Conservation (phyloP, 2,329 filamentous ascomycete species). For the Proliferodiscus dingleyae region DNA sequence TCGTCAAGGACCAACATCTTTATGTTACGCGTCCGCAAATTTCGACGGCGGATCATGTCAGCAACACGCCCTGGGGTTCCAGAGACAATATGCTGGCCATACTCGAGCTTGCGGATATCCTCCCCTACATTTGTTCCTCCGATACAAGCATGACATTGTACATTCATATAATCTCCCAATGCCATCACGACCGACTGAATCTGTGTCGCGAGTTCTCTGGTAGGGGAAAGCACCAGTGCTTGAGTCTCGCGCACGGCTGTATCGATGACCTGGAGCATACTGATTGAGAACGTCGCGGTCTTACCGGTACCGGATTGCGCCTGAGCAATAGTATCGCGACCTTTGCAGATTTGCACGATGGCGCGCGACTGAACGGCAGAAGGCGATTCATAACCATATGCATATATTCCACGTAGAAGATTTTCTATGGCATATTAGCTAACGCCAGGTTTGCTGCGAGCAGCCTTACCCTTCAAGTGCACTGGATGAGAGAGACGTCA, state of each 20-base stretch:
- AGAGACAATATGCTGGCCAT: conserved; percentile 95
- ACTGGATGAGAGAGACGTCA: conserved; percentile 34
- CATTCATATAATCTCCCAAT: conserved; percentile 99
- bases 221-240: conserved; percentile 91
- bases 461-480: conserved; percentile 71
- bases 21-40: conserved; percentile 68
- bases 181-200: conserved; percentile 99
- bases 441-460: not conserved
- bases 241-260: conserved; percentile 89
- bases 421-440: conserved; percentile 58
- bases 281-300: conserved; percentile 94
- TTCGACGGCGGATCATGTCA: conserved; percentile 75
- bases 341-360: conserved; percentile 98
- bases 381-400: conserved; percentile 96
- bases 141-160: conserved; percentile 98
- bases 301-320: conserved; percentile 97
- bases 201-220: conserved; percentile 93
- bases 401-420: conserved; percentile 93
- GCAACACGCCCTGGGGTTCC: conserved; percentile 94
- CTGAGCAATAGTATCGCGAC: conserved; percentile 96
- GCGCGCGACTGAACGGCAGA: conserved; percentile 97
- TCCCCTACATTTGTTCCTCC: conserved; percentile 97
- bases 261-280: conserved; percentile 92
- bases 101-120: conserved; percentile 95
- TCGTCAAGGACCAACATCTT: conserved; percentile 77